Evolutionary conservation across 2,329 filamentous ascomycete genomes (phyloP).

Genomic region (Trichoderma koningiopsis): DNA sequence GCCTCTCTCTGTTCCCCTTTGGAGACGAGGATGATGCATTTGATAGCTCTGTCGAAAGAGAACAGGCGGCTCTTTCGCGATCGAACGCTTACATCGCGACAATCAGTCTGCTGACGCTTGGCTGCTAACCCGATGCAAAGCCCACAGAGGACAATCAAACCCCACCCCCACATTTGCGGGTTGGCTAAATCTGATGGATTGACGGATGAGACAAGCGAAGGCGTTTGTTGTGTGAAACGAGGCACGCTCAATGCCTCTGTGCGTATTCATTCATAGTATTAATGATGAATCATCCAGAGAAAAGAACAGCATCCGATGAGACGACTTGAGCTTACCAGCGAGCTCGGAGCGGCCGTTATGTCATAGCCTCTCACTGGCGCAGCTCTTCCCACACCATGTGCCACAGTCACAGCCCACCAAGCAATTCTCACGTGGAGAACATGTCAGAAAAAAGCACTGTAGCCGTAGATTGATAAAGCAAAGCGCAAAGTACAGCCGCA

Average conservation of each 20-base stretch:
- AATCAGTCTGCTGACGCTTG: constrained; percentile 14
- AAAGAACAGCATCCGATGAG: background rate
- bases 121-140: background rate
- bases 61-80: background rate
- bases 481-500: background rate
- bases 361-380: background rate
- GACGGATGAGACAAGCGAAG: background rate
- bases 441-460: background rate
- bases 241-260: background rate
- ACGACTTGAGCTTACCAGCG: background rate
- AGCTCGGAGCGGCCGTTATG: background rate
- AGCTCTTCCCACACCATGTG: background rate
- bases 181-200: constrained; percentile 7
- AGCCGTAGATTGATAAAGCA: background rate
- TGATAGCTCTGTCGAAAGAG: background rate
- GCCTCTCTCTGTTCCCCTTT: background rate
- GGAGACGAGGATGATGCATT: background rate
- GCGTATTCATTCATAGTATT: background rate
- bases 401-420: background rate
- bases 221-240: background rate
- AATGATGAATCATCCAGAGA: background rate
- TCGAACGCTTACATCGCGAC: constrained; percentile 14
- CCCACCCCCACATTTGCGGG: constrained; percentile 18
- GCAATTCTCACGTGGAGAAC: constrained; percentile 7
- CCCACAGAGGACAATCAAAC: constrained; percentile 4